Base-by-base conservation (phyloP, 2,329 filamentous ascomycete genomes). In the Clathrospora elynae region DNA sequence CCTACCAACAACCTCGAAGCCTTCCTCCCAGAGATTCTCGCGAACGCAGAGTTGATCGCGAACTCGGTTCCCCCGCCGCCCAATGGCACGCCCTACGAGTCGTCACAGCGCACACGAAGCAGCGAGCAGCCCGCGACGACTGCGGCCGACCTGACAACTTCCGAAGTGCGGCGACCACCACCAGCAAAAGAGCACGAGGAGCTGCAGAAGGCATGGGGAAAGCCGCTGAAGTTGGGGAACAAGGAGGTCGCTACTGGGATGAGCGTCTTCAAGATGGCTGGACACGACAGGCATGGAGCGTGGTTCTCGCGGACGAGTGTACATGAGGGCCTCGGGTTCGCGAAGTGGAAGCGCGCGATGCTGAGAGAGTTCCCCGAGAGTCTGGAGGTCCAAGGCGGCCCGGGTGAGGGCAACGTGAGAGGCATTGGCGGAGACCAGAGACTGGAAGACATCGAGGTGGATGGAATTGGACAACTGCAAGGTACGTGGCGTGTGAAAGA, bases 281-380 rank as follows among this genome's bases (percentile, higher is more conserved):
- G 86, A 2, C 86, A 88, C 58, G 92, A 97, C 68, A 84, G 89
- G 24, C 85, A 85, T 53, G 92, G 91, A 2, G 79, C 87, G 6
- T 97, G 92, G 92, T 97, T 96, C 70, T 89, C 89, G 16, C 77
- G 92, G 41, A 78, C 87, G 34, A 95, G 90, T 64, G 77, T 95
- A 13, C 90, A 96, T 61, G 83, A 87, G 57, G 88, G 86, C 0
- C 67, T 95, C 13, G 77, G 84, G 0, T 96, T 95, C 67, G 79
- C 81, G 13, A 84, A 82, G 64, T 95, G 90, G 85, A 87, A 85
- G 73, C 77, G 77, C 35, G 90, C 86, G 3, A 79, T 96, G 61
- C 78, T 87, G 65, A 77, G 78, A 14, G 92, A 97, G 73, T 93
- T 96, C 66, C 76, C 80, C 0, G 87, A 91, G 70, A 89, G 85